Conservation (phyloP, 179 eudicot species). For the Pouteria campechiana region DNA sequence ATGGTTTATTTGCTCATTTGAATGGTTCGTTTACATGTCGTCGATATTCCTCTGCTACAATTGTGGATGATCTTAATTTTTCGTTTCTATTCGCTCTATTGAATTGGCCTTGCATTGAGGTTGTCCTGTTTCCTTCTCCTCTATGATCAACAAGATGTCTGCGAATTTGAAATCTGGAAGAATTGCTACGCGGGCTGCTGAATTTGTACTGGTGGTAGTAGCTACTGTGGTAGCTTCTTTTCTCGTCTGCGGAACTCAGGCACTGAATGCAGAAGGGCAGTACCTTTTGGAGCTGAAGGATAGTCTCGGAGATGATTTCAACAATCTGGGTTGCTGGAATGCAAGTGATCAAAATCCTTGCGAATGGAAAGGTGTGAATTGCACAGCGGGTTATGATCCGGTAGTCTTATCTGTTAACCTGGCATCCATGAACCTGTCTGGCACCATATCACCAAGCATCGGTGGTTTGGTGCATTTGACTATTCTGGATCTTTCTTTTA, state of each 20-base stretch:
- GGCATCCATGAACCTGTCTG: slow-evolving; percentile 59
- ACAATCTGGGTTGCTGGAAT: slow-evolving; percentile 48
- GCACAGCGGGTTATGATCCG: slow-evolving; percentile 22
- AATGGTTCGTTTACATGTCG: too few species aligned
- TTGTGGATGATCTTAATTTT: too few species aligned
- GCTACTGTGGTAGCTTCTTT: slow-evolving; percentile 11
- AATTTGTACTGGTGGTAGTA: too few species aligned
- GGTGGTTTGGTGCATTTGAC: slow-evolving; percentile 43
- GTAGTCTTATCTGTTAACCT: slow-evolving; percentile 51
- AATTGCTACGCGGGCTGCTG: too few species aligned
- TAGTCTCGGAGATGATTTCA: slow-evolving; percentile 30
- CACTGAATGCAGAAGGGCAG: slow-evolving; percentile 60
- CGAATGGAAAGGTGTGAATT: slow-evolving; percentile 66
- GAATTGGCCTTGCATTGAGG: too few species aligned
- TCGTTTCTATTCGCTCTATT: too few species aligned
- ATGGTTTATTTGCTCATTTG: too few species aligned
- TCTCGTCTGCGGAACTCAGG: slow-evolving; percentile 32
- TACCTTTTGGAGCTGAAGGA: slow-evolving; percentile 56
- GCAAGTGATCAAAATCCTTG: slow-evolving; percentile 59
- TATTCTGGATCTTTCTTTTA: slow-evolving; percentile 48
- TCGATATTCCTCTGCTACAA: too few species aligned
- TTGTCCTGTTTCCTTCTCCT: too few species aligned
- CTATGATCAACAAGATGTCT: too few species aligned
- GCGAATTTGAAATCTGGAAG: too few species aligned
- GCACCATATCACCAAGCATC: slow-evolving; percentile 48